A percentile compares a stretch with the other conserved stretches of the same genome.
phyloP scores from a whole-genome alignment of 1,284 basidiomycete species.

The Trametes polyzona region DNA sequence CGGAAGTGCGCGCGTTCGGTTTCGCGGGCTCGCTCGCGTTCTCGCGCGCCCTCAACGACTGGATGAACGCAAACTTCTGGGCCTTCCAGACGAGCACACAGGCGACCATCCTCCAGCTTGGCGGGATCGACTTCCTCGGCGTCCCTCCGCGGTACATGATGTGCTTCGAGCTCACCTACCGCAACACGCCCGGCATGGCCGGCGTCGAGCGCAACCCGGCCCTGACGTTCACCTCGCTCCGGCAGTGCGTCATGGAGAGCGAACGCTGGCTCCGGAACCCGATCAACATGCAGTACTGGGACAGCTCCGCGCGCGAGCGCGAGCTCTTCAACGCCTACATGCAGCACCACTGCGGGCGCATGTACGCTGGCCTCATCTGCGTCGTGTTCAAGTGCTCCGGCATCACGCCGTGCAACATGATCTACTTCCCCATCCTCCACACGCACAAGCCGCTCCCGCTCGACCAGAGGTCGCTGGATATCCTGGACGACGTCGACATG shows the following conservation, averaged over 20 bases:
- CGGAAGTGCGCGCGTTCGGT: background rate
- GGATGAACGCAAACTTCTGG: background rate
- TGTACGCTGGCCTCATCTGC: background rate
- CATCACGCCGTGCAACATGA: background rate
- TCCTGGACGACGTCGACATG: background rate
- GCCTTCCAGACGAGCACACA: background rate
- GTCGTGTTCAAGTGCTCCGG: background rate
- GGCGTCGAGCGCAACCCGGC: background rate
- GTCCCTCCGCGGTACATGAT: background rate
- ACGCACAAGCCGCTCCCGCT: background rate
- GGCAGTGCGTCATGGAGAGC: background rate
- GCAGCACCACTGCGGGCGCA: background rate
- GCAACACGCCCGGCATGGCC: background rate
- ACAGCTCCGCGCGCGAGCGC: background rate
- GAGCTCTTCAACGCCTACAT: background rate
- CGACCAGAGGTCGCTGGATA: background rate
- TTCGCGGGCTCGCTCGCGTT: background rate
- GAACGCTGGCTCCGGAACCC: background rate
- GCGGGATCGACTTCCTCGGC: background rate
- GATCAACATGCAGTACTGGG: background rate
- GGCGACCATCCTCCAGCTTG: background rate
- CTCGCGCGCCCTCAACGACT: background rate
- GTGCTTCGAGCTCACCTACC: background rate
- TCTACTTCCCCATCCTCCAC: constrained; percentile 1
- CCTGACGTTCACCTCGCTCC: background rate